A percentile compares a stretch with the other conserved stretches of the same genome.
phyloP scores from a whole-genome alignment of 2,329 filamentous ascomycete genomes.

The Colletotrichum magnum region DNA sequence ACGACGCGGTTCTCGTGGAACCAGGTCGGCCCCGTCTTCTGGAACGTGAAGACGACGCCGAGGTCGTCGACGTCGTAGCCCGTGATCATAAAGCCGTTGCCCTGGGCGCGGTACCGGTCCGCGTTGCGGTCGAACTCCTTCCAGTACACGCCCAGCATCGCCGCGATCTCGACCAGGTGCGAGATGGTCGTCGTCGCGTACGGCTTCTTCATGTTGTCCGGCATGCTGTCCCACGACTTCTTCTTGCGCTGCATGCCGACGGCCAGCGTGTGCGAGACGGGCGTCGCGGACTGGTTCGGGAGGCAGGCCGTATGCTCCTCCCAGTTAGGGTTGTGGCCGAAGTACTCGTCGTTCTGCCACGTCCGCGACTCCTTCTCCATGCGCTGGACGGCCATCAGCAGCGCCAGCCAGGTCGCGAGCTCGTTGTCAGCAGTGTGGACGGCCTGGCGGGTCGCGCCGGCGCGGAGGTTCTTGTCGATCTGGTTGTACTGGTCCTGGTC shows the following conservation, averaged over 20 bases:
- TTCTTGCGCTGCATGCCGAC: slow-evolving; percentile 38
- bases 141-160: slow-evolving; percentile 58
- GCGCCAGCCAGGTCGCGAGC: slow-evolving; percentile 25
- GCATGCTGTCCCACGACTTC: slow-evolving; percentile 39
- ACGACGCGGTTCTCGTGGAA: slow-evolving; percentile 55
- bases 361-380: slow-evolving; percentile 37
- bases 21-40: slow-evolving; percentile 52
- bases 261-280: slow-evolving; percentile 12
- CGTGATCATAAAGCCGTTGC: slow-evolving; percentile 53
- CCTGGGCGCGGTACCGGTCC: slow-evolving; percentile 54
- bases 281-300: not conserved
- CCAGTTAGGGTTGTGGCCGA: slow-evolving; percentile 23
- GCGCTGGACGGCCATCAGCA: slow-evolving; percentile 38
- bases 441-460: slow-evolving; percentile 26
- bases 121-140: slow-evolving; percentile 54
- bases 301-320: slow-evolving; percentile 19
- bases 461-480: slow-evolving; percentile 10
- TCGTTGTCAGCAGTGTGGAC: slow-evolving; percentile 39
- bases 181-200: slow-evolving; percentile 54
- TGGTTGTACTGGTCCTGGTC: slow-evolving; percentile 27
- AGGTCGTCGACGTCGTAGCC: slow-evolving; percentile 51
- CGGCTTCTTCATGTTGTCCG: slow-evolving; percentile 44
- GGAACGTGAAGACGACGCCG: slow-evolving; percentile 56
- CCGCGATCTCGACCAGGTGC: slow-evolving; percentile 53
- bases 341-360: slow-evolving; percentile 33